phyloP scores from a whole-genome alignment of 148 eudicot genomes.

The Chenopodium suecicum region DNA sequence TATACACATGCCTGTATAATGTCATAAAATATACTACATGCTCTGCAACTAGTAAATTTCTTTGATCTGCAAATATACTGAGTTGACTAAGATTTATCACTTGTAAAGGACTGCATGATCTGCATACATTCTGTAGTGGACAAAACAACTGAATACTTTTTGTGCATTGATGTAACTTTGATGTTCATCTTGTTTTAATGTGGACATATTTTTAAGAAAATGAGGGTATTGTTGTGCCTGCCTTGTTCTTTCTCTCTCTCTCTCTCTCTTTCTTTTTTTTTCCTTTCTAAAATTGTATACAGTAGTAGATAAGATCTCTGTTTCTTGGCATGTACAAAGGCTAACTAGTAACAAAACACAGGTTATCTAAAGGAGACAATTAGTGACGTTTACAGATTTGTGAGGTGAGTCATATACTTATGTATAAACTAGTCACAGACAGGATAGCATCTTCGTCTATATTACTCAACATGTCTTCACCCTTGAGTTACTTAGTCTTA shows the following conservation, averaged over 20 bases:
- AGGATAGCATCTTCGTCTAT: background rate
- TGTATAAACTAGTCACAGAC: background rate
- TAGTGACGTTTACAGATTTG: slow-evolving; percentile 50
- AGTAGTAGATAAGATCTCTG: background rate
- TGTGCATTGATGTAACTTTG: background rate
- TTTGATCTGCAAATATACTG: background rate
- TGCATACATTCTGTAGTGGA: background rate
- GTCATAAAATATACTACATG: background rate
- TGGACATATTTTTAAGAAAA: background rate
- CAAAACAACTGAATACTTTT: background rate
- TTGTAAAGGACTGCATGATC: background rate
- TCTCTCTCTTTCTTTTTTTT: no score
- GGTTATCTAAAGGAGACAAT: slow-evolving; percentile 67
- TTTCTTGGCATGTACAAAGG: background rate
- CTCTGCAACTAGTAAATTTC: background rate
- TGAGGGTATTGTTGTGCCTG: background rate
- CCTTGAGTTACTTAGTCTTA: background rate
- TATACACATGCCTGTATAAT: background rate
- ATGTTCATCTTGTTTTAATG: background rate
- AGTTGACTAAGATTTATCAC: background rate
- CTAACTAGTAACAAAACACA: slow-evolving; percentile 33
- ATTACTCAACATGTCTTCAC: slow-evolving; percentile 6
- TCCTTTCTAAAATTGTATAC: background rate
- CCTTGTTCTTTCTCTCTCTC: no score
- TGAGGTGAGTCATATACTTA: slow-evolving; percentile 38